Evolutionary conservation across 2,329 filamentous ascomycete genomes (phyloP), one percentile per base, ranked within the genome.

Genomic region (Talaromyces sp.): DNA sequence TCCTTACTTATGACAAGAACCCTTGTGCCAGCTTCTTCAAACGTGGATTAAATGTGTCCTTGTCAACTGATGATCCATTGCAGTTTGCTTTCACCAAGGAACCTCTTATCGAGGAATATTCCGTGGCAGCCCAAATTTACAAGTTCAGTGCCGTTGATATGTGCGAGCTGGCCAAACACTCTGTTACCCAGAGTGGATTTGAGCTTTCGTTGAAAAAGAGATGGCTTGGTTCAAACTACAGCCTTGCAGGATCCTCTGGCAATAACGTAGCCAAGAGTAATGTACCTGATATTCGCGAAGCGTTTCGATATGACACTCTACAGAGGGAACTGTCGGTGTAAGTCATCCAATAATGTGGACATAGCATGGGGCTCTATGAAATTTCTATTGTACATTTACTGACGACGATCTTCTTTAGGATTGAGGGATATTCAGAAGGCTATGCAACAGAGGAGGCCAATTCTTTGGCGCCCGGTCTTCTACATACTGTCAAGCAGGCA

Each of bases 71-170:
- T 67, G 94, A 99, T 69, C 94, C 94, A 19, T 81, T 99, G 42
- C 94, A 99, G 69, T 99, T 99, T 70, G 94, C 94, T 2, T 99
- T 97, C 69, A 99, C 94, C 5, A 99, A 97, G 67, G 94, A 99
- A 72, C 94, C 94, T 1, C 76, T 99, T 52, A 99, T 99, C 62
- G 94, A 99, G 72, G 94, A 99, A 70, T 99, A 99, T 68, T 92
- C 93, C 0, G 94, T 99, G 8, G 94, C 94, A 3, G 94, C 94
- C 4, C 94, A 99, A 74, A 99, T 99, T 54, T 99, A 97, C 78
- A 97, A 97, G 76, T 84, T 99, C 35, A 95, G 87, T 66, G 89
- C 93, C 1, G 92, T 97, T 3, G 94, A 99, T 67, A 99, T 99
- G 94, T 97, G 94, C 69, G 94, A 99, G 75, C 75, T 99, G 52